Evolutionary conservation across 176 grass and related monocot species (phyloP).

Genomic region (Oryza meyeriana): DNA sequence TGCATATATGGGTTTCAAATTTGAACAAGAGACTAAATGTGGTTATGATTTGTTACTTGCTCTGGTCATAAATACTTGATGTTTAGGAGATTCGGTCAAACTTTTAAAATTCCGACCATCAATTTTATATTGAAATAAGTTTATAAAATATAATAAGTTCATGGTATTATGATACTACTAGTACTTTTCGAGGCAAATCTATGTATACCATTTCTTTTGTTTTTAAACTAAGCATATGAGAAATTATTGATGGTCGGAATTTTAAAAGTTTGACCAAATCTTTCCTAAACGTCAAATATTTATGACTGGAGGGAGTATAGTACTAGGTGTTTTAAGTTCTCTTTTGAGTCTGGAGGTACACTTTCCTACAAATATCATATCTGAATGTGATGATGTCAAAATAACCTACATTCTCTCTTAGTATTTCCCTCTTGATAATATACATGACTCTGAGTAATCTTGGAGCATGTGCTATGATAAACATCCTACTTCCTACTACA

Average conservation of each 20-base stretch:
- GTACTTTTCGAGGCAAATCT: too few species aligned
- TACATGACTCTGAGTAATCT: background rate
- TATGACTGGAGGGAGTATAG: background rate
- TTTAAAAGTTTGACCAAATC: too few species aligned
- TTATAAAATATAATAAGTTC: too few species aligned
- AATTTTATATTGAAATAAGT: too few species aligned
- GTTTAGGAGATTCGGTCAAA: too few species aligned
- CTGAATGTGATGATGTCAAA: background rate
- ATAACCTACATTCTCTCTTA: background rate
- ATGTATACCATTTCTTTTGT: too few species aligned
- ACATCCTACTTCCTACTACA: background rate
- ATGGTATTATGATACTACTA: too few species aligned
- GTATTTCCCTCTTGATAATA: background rate
- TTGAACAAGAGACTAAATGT: background rate
- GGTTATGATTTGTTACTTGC: background rate
- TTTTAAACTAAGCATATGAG: too few species aligned
- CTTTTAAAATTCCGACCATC: too few species aligned
- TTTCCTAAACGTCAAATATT: too few species aligned
- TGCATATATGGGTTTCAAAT: background rate
- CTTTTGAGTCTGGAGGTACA: background rate
- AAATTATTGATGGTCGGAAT: too few species aligned
- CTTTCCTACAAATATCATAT: background rate
- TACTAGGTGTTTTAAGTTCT: background rate
- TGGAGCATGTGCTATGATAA: background rate
- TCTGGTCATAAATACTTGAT: too few species aligned